Evolutionary conservation across 768 basidiomycete genomes (phyloP), one percentile per base, ranked within the genome.

Genomic region (Kondoa malvinella): DNA sequence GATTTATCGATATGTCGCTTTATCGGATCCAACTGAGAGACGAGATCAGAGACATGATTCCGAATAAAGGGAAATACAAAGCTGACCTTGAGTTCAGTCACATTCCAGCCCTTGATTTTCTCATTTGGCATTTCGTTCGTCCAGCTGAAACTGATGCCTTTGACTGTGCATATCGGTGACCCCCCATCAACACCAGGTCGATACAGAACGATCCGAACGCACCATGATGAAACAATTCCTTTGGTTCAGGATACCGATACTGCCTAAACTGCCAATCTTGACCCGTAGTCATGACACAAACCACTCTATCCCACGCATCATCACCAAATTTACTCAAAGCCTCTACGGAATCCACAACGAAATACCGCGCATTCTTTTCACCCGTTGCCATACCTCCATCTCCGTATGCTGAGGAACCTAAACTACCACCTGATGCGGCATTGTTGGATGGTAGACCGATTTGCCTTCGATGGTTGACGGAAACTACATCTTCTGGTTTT

Each of bases 181-280:
- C 1, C 40, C 21, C 40, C 17, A 32, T 57, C 2, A 15, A 3
- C 3, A 1, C 8, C 17, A 12, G 58, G 56, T 2, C 32, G 15
- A 26, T 3, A 1, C n/a, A 40, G 27, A 15, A 27, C 8, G 30
- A 57, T 33, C n/a, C 1, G 29, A 30, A 67, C 77, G 59, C 71
- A 94, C 92, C 92, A 74, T 97, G 87, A 75, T 95, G 88, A 78
- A 99, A 97, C 30, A 99, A 78, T 64, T 87, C 83, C 69, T 85
- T 84, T 0, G 95, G 95, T 74, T 97, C 92, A 63, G 82, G 85
- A 94, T 94, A 99, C 76, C 94, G 92, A 79, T 97, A 97, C 21
- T 89, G 87, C 67, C 86, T 81, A 78, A 99, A 99, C 76, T 99
- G 95, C 95, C 95, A 96, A 33, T 88, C 87, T 73, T 97, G 94